These are phyloP conservation scores for Kurtzmaniella quercitrusa DNA, from an alignment of 1,139 yeast genomes.

Conservation along the genomic window DNA sequence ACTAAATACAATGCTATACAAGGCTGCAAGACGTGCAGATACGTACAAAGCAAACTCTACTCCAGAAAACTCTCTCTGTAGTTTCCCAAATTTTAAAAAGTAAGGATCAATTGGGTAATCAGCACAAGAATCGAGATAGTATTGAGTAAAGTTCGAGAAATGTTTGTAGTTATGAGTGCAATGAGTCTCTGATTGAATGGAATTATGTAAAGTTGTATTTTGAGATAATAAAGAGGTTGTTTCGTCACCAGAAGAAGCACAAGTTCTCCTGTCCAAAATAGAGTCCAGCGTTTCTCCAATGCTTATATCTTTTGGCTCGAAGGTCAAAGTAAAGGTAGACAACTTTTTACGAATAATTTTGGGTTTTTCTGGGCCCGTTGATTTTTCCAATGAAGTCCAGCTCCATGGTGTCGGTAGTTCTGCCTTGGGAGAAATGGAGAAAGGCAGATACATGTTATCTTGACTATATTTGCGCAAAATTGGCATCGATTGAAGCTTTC, in stretches of 20 bases:
- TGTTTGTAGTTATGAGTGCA: constrained; percentile 1
- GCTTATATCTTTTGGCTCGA: neutral
- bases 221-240: constrained; percentile 1
- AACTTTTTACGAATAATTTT: constrained; percentile 4
- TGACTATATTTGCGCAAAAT: constrained; percentile 11
- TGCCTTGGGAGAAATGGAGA: constrained; percentile 36
- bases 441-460: constrained; percentile 29
- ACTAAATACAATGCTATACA: constrained; percentile 3
- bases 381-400: constrained; percentile 3
- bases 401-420: constrained; percentile 29
- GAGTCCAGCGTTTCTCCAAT: neutral
- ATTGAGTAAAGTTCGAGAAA: constrained; percentile 3
- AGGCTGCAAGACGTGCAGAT: neutral
- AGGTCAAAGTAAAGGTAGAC: constrained; percentile 6
- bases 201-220: neutral
- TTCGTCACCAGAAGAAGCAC: constrained; percentile 3
- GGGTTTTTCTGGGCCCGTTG: neutral
- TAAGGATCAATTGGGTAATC: constrained; percentile 14
- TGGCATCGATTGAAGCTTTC: constrained; percentile 6
- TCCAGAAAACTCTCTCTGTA: constrained; percentile 6
- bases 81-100: constrained; percentile 11
- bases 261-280: constrained; percentile 1
- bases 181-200: neutral
- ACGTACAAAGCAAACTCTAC: constrained; percentile 4
- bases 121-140: constrained; percentile 3